Conservation (phyloP, 176 grass and related monocot species). For the Carex littledalei region DNA sequence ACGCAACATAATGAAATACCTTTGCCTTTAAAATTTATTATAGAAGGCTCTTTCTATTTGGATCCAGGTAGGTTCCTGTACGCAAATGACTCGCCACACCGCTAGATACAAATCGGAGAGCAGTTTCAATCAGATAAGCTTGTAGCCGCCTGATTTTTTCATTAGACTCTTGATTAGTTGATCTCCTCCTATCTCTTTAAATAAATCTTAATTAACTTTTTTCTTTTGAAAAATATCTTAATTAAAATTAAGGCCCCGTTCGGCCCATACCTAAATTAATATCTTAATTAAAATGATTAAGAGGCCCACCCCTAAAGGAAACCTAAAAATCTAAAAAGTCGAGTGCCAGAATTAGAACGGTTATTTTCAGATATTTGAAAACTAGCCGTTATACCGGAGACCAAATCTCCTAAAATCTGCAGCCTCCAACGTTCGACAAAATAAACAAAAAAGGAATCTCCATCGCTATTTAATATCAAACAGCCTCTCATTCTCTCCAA, state of each 20-base stretch:
- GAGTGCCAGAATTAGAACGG: background rate
- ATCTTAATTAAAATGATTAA: too few relatives aligned
- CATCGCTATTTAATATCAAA: constrained; percentile 6
- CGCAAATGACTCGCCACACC: constrained; percentile 1
- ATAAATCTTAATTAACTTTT: background rate
- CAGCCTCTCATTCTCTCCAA: background rate
- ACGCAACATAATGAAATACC: too few relatives aligned
- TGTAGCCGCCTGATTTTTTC: background rate
- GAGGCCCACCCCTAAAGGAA: background rate
- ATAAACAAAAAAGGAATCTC: background rate
- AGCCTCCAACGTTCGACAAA: constrained; percentile 11
- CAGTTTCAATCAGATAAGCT: background rate
- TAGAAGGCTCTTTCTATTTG: background rate
- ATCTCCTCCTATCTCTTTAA: background rate
- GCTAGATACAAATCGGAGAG: background rate
- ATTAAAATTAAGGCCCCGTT: background rate
- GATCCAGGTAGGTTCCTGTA: background rate
- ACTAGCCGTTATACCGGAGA: constrained; percentile 8
- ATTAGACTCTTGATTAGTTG: background rate
- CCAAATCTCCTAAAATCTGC: background rate
- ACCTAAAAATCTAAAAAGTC: background rate
- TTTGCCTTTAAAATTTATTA: background rate
- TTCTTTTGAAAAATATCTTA: too few relatives aligned
- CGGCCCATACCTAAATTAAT: background rate
- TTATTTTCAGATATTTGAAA: background rate